phyloP scores from a whole-genome alignment of 164 flowering plant genomes.

The Magnolia sinica region DNA sequence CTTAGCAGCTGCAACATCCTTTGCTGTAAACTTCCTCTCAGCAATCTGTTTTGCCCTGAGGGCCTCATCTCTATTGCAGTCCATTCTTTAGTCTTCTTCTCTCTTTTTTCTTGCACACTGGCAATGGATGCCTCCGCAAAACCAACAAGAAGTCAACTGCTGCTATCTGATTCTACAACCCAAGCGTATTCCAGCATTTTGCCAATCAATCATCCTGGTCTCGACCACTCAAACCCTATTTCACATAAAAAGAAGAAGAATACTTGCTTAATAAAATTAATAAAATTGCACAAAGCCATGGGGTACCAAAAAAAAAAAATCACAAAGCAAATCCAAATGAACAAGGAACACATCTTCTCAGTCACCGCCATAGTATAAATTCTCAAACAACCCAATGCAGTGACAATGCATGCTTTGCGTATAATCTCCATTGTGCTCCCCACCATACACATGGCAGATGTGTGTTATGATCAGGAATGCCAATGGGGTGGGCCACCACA shows the following conservation, averaged over 20 bases:
- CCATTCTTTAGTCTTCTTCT: slow-evolving; percentile 39
- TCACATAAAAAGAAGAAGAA: slow-evolving; percentile 1
- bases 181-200: slow-evolving; percentile 12
- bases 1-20: slow-evolving; percentile 60
- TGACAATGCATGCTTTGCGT: neutral
- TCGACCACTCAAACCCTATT: slow-evolving; percentile 13
- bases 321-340: neutral
- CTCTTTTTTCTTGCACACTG: neutral
- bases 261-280: neutral
- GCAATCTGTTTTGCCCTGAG: slow-evolving; percentile 67
- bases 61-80: slow-evolving; percentile 85
- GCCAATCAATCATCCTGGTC: slow-evolving; percentile 1
- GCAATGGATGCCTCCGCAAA: neutral
- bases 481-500: neutral
- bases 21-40: slow-evolving; percentile 56
- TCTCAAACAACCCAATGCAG: neutral
- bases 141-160: slow-evolving; percentile 20
- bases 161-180: slow-evolving; percentile 14
- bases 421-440: neutral
- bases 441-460: too few species aligned
- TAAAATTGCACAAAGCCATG: neutral
- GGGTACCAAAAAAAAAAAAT: neutral
- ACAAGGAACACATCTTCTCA: neutral
- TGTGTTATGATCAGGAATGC: neutral
- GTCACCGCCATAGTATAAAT: neutral